These are phyloP conservation scores for Trametes coccinea DNA, from an alignment of 768 basidiomycete genomes.

Conservation along the genomic window DNA sequence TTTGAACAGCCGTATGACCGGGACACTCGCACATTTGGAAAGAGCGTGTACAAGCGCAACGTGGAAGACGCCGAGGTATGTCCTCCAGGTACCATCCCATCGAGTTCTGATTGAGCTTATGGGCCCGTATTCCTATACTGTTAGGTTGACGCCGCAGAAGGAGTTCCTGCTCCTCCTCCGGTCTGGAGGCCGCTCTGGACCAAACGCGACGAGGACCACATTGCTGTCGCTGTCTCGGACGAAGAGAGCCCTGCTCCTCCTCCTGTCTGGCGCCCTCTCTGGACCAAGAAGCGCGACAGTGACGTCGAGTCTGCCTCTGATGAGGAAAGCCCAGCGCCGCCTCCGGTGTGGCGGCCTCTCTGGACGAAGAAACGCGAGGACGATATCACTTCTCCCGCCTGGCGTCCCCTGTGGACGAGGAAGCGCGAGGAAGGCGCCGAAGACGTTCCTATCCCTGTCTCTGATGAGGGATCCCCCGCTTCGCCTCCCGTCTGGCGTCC, in stretches of 20 bases:
- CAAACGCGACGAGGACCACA: not conserved
- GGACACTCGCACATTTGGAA: not conserved
- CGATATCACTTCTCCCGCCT: not conserved
- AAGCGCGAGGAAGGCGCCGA: not conserved
- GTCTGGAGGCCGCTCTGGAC: not conserved
- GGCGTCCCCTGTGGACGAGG: not conserved
- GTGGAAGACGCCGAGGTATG: not conserved
- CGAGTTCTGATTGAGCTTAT: too few relatives aligned
- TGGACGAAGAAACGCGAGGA: not conserved
- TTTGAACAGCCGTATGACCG: slow-evolving; percentile 5
- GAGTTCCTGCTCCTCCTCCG: not conserved
- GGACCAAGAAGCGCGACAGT: not conserved
- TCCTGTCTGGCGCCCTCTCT: not conserved
- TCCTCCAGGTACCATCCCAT: not conserved
- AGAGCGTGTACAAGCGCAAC: not conserved
- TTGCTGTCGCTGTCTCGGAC: not conserved
- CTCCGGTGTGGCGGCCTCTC: not conserved
- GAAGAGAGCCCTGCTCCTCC: not conserved
- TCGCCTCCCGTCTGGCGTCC: not conserved
- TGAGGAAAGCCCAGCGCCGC: not conserved
- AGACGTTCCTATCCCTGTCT: not conserved
- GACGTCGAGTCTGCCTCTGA: not conserved
- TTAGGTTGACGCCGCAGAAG: not conserved
- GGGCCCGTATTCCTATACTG: not conserved
- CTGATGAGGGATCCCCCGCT: not conserved